Base-by-base conservation (phyloP, 768 basidiomycete genomes). In the Mycena sanguinolenta region DNA sequence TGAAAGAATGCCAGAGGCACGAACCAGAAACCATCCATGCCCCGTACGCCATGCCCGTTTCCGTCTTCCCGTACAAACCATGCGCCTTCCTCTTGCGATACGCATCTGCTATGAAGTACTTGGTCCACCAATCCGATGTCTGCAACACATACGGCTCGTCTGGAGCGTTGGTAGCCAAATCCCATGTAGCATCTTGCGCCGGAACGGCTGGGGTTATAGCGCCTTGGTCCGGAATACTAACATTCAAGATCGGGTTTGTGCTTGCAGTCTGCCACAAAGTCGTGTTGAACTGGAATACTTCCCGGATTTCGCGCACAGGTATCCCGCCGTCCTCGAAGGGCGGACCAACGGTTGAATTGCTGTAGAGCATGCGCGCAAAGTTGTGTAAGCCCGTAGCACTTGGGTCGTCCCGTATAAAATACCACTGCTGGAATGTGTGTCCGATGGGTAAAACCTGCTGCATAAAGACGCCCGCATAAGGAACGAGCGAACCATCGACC, bases 351-450 rank as follows among this genome's bases (percentile, higher is more conserved):
- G 67, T 36, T 19, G 67, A 44, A 27, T 68, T 68, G 42, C 34
- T 62, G 46, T 68, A 68, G 52, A 46, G 25, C 53, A 68, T 44
- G 44, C 67, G 67, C 21, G 67, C 67, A 16, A 68, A 68, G 28
- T 68, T 68, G 44, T 68, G 59, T 6, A 68, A 44, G 9, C 67
- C 67, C 0, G 67, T 62, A 27, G 67, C 32, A 28, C 53, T 62
- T 8, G 60, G 60, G 12, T 59, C 62, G 44, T 68, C 67, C 10
- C 67, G 67, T 7, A 68, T 14, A 34, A 68, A 68, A 32, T 68
- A 68, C 67, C 67, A 68, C 34, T 68, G 67, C 32, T 68, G 67
- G 36, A 68, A 62, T 9, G 67, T 62, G 44, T 68, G 67, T n/a
- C 67, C 67, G 30, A 67, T 52, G 32, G 66, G 60, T 9, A 67